Base-by-base conservation (phyloP, 2,329 filamentous ascomycete genomes). In the Pestalotiopsis sp. region DNA sequence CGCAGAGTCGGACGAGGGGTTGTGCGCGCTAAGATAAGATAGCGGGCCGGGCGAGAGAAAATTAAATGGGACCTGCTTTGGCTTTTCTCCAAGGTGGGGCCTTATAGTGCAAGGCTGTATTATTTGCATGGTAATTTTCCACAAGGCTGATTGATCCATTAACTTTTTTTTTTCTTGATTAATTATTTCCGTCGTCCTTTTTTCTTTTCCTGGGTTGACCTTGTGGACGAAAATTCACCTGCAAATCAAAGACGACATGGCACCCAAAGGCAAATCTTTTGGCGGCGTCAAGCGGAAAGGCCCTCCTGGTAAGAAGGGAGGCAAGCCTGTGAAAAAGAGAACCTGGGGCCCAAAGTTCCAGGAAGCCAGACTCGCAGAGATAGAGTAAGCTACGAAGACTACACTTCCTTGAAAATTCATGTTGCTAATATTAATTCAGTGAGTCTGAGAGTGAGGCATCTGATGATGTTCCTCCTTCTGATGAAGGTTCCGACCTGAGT, bases 11-110 rank as follows among this genome's bases (percentile, higher is more conserved):
- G 80, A 79, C 80, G 82, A 80, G 77, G 80, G 82, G 81, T 85
- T 86, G 85, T 86, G 85, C 82, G 84, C 84, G 82, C 84, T 85
- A 86, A 84, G 84, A 85, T 85, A 86, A 84, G 77, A 69, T 71
- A 52, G 67, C 58, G 72, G 81, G 83, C 23, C 45, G n/a, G 25
- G 31, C 58, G 17, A 61, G 11, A 41, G n/a, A 36, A 63, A 39
- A 39, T 64, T 4, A 20, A 36, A 9, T 31, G 31, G 27, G 20
- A 23, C 56, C 20, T 27, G 9, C 27, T 36, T 14, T 36, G 6
- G 57, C 57, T 36, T 27, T 59, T 27, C 17, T 27, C 27, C 13
- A 13, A 36, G 1, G 59, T 62, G 59, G 59, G 59, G 63, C 27
- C 27, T 12, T 27, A 23, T 66, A 57, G 45, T 49, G 49, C 63